Evolutionary conservation across 2,329 filamentous ascomycete genomes (phyloP).

Genomic region (Microdochium bolleyi): DNA sequence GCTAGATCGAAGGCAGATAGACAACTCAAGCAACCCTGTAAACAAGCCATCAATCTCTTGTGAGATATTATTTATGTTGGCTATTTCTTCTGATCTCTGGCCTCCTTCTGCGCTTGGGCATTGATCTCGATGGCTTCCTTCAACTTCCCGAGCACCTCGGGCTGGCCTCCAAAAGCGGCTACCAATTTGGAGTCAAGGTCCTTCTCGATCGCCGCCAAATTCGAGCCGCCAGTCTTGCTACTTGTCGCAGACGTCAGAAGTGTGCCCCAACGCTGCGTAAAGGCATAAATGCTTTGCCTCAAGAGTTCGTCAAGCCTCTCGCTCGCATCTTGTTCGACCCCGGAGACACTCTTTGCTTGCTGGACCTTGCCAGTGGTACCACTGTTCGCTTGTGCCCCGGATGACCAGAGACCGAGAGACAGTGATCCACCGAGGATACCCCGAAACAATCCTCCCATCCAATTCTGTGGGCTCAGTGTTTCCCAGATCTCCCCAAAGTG

Average conservation of each 20-base stretch:
- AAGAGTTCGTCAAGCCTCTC: slow-evolving; percentile 58
- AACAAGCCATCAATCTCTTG: not conserved
- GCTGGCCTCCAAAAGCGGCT: slow-evolving; percentile 50
- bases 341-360: slow-evolving; percentile 3
- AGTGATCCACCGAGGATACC: slow-evolving; percentile 48
- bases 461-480: slow-evolving; percentile 48
- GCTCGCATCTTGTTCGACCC: slow-evolving; percentile 44
- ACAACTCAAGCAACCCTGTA: no score
- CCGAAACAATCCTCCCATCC: slow-evolving; percentile 51
- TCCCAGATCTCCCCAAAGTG: slow-evolving; percentile 61
- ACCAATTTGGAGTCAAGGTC: slow-evolving; percentile 50
- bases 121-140: slow-evolving; percentile 54
- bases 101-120: slow-evolving; percentile 42
- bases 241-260: slow-evolving; percentile 40
- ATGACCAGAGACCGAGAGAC: slow-evolving; percentile 23
- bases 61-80: not conserved
- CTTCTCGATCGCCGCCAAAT: slow-evolving; percentile 42
- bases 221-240: slow-evolving; percentile 39
- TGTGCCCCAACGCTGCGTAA: slow-evolving; percentile 52
- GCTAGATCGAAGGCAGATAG: no score
- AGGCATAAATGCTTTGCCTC: slow-evolving; percentile 53
- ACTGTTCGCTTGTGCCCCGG: slow-evolving; percentile 9
- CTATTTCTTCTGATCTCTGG: slow-evolving; percentile 8
- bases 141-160: slow-evolving; percentile 49
- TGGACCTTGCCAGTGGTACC: slow-evolving; percentile 6